These are phyloP conservation scores for Trichopus zeylanicus DNA, from an alignment of 116 monocot genomes.

Conservation along the genomic window DNA sequence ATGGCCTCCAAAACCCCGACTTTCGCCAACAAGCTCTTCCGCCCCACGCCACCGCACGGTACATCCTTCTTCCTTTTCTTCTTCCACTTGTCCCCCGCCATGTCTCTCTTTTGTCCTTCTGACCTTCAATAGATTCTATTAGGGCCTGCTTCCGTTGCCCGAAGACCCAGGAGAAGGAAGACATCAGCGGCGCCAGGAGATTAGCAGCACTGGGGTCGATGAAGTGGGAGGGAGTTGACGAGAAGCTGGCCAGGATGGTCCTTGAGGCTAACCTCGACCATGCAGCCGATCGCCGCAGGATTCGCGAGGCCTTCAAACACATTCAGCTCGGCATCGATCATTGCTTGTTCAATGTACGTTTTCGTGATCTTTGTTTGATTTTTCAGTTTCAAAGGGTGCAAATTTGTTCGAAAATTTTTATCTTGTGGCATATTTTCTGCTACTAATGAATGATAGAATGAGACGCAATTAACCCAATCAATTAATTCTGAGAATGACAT, in stretches of 20 bases:
- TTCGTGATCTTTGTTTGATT: neutral
- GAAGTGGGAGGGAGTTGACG: slow-evolving; percentile 52
- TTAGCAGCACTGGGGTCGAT: slow-evolving; percentile 5
- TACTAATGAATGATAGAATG: too few species aligned
- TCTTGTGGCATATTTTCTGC: too few species aligned
- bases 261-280: slow-evolving; percentile 44
- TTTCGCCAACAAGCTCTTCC: slow-evolving; percentile 1
- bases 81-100: neutral
- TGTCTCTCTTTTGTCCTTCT: neutral
- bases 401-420: too few species aligned
- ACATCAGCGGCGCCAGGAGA: too few species aligned
- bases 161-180: too few species aligned
- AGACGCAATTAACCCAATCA: too few species aligned
- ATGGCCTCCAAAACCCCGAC: slow-evolving; percentile 14
- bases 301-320: slow-evolving; percentile 82
- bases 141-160: slow-evolving; percentile 2
- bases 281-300: slow-evolving; percentile 44
- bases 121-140: slow-evolving; percentile 7
- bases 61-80: neutral
- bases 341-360: slow-evolving; percentile 75
- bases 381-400: too few species aligned
- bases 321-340: slow-evolving; percentile 77
- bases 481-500: too few species aligned
- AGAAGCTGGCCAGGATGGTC: slow-evolving; percentile 37
- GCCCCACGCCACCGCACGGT: neutral